Base-by-base conservation (phyloP, 2,329 filamentous ascomycete species). In the Sporothrix inflata region DNA sequence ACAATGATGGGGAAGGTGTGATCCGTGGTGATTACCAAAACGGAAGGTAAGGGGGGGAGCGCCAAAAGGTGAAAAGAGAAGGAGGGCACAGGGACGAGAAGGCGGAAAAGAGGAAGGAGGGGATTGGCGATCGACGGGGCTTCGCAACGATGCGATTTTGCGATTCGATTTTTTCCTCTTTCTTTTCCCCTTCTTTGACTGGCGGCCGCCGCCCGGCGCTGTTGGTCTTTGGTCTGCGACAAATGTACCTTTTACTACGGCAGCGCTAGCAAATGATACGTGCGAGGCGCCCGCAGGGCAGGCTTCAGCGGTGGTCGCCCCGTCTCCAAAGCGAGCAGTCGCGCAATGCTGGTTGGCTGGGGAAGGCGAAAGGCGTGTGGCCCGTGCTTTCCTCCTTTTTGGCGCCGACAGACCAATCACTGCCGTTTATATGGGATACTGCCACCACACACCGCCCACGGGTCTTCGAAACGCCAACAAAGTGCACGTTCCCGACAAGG, bases 91-190 rank as follows among this genome's bases (percentile, higher is more conserved):
- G 40, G 51, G 27, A 14, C 5, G 30, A n/a, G 38, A 19, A 16
- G 12, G 30, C 24, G 42, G 47, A 49, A 53, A n/a, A n/a, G n/a
- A n/a, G 71, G 71, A 49, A 45, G 40, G 68, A 66, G 40, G 49
- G 49, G 67, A 71, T 34, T 65, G 71, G 67, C 57, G 69, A 71
- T 66, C 67, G 42, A 45, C 42, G 30, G 60, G 30, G 38, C 53
- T 14, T 47, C 53, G 42, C 53, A 61, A 38, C 55, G 71, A 72
- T 65, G 71, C 65, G 65, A 65, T 69, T 61, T 69, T 69, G 70
- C 70, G 51, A 49, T 57, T 71, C 21, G 30, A 51, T 34, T 61
- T 72, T 72, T 68, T 47, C 8, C 14, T 51, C 9, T 67, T 51
- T 40, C 47, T 45, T 16, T 65, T 65, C 19, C 24, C 21, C 24